Evolutionary conservation across 352 stramenopile genomes (phyloP).

Genomic region (Globisporangium cylindrosporum): DNA sequence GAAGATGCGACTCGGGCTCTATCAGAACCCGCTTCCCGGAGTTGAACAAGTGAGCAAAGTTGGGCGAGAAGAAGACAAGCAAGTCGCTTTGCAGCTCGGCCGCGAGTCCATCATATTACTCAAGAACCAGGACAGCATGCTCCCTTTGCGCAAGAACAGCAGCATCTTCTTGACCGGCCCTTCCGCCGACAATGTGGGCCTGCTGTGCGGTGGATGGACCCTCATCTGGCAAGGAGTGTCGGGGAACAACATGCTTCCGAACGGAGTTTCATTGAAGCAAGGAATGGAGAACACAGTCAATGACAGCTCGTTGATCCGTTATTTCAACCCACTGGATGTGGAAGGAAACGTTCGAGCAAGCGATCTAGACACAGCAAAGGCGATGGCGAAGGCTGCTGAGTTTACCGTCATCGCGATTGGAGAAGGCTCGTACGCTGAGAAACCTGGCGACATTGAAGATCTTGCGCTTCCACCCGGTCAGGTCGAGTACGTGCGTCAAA

Average conservation of each 20-base stretch:
- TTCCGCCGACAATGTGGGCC: slow-evolving; percentile 60
- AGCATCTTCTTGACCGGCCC: slow-evolving; percentile 70
- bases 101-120: slow-evolving; percentile 84
- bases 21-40: slow-evolving; percentile 59
- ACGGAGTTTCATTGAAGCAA: slow-evolving; percentile 61
- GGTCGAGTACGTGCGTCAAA: slow-evolving; percentile 64
- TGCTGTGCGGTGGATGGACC: slow-evolving; percentile 80
- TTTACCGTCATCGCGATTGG: slow-evolving; percentile 82
- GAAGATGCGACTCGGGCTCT: slow-evolving; percentile 73
- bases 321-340: slow-evolving; percentile 53
- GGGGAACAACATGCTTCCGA: slow-evolving; percentile 55
- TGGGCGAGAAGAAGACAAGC: slow-evolving; percentile 45
- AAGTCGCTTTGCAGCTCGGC: slow-evolving; percentile 60
- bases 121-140: slow-evolving; percentile 64
- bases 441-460: slow-evolving; percentile 84
- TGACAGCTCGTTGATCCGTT: slow-evolving; percentile 24
- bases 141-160: slow-evolving; percentile 41
- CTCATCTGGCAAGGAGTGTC: slow-evolving; percentile 85
- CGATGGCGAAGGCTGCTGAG: slow-evolving; percentile 36
- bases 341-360: slow-evolving; percentile 48
- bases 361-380: slow-evolving; percentile 55
- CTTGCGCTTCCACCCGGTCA: slow-evolving; percentile 60
- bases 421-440: slow-evolving; percentile 80
- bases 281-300: slow-evolving; percentile 41
- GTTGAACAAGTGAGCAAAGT: slow-evolving; percentile 40